These are phyloP conservation scores for Colletotrichum noveboracense DNA, from an alignment of 2,329 filamentous ascomycete species.

Conservation along the genomic window DNA sequence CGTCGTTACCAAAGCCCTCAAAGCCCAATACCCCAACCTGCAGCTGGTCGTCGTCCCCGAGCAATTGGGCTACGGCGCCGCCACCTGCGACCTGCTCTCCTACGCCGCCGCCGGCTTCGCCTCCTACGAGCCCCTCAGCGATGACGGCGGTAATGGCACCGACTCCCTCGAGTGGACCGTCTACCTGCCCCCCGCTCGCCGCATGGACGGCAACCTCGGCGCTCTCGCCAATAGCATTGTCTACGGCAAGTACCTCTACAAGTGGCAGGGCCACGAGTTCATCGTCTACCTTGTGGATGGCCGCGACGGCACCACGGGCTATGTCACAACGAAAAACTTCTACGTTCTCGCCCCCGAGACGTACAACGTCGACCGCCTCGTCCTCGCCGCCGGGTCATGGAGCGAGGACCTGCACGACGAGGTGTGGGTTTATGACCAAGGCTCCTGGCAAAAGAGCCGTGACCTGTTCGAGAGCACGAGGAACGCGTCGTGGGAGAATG, in stretches of 20 bases:
- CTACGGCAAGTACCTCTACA: conserved; percentile 49
- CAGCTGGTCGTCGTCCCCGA: conserved; percentile 43
- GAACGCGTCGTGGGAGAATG: conserved; percentile 65
- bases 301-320: conserved; percentile 40
- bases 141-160: conserved; percentile 31
- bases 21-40: conserved; percentile 47
- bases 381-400: conserved; percentile 62
- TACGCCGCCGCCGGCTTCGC: conserved; percentile 48
- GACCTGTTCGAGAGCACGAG: conserved; percentile 63
- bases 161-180: conserved; percentile 41
- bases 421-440: conserved; percentile 70
- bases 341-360: conserved; percentile 42
- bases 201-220: conserved; percentile 44
- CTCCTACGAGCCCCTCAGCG: conserved; percentile 32
- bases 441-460: conserved; percentile 66
- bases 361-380: conserved; percentile 49
- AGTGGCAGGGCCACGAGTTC: conserved; percentile 46
- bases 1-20: conserved; percentile 44
- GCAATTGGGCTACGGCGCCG: background rate
- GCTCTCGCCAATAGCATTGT: conserved; percentile 33
- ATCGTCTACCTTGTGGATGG: conserved; percentile 48
- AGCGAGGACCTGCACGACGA: conserved; percentile 63
- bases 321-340: conserved; percentile 35
- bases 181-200: conserved; percentile 44
- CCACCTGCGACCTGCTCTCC: conserved; percentile 41